Conservation (phyloP, 306 rosid genomes). For the Quercus suber region DNA sequence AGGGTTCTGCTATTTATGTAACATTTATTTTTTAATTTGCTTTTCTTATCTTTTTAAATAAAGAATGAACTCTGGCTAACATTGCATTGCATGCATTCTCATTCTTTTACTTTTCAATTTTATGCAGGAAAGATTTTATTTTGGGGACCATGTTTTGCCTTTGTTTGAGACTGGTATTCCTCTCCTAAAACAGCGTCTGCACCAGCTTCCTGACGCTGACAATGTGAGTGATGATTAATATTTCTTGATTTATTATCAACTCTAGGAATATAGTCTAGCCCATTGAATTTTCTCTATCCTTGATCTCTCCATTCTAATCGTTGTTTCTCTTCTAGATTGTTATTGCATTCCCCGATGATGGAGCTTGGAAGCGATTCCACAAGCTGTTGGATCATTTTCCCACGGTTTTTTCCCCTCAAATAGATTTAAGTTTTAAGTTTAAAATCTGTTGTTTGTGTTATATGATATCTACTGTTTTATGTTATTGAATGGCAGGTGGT, state of each 20-base stretch:
- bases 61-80: too few relatives aligned
- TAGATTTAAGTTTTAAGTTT: background rate
- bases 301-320: conserved; percentile 4
- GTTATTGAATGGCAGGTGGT: conserved; percentile 59
- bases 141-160: conserved; percentile 94
- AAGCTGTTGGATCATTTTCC: conserved; percentile 76
- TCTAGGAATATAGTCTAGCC: background rate
- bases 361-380: conserved; percentile 99
- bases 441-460: conserved; percentile 13
- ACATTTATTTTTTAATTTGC: too few relatives aligned
- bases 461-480: background rate
- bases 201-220: conserved; percentile 73
- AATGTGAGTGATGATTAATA: conserved; percentile 42
- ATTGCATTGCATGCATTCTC: too few relatives aligned
- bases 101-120: conserved; percentile 2
- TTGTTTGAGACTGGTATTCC: conserved; percentile 98
- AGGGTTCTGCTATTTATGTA: too few relatives aligned
- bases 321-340: conserved; percentile 58
- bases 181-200: conserved; percentile 77
- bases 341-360: conserved; percentile 96
- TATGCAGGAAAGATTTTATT: conserved; percentile 91
- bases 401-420: conserved; percentile 40
- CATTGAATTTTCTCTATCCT: background rate
- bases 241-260: background rate
- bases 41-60: too few relatives aligned